Evolutionary conservation across 768 basidiomycete species (phyloP).

Genomic region (Pleurotus tuoliensis): DNA sequence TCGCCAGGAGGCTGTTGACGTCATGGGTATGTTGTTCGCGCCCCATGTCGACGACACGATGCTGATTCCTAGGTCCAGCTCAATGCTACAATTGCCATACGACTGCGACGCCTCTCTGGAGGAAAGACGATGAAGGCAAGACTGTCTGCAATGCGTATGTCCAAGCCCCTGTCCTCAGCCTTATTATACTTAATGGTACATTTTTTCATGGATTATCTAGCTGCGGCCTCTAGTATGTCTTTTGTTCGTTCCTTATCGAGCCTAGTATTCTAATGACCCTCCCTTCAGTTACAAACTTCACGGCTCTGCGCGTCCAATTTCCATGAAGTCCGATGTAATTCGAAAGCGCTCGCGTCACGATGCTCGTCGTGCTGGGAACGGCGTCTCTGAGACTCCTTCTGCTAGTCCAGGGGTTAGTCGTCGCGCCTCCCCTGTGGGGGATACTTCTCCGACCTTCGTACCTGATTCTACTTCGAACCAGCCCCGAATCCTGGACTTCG

Average conservation of each 20-base stretch:
- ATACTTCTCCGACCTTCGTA: slow-evolving; percentile 62
- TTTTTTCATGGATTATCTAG: slow-evolving; percentile 29
- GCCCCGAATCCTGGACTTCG: slow-evolving; percentile 42
- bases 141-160: slow-evolving; percentile 89
- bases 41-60: background rate
- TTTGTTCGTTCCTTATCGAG: background rate
- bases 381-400: slow-evolving; percentile 64
- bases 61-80: slow-evolving; percentile 39
- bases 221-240: slow-evolving; percentile 60
- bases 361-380: slow-evolving; percentile 53
- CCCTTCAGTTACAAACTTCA: slow-evolving; percentile 65
- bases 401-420: slow-evolving; percentile 73
- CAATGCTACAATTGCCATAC: slow-evolving; percentile 92
- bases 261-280: background rate
- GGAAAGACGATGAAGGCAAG: slow-evolving; percentile 89
- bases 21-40: slow-evolving; percentile 50
- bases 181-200: background rate
- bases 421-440: slow-evolving; percentile 63
- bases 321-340: slow-evolving; percentile 89
- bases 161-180: slow-evolving; percentile 7
- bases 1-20: slow-evolving; percentile 69
- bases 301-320: slow-evolving; percentile 81
- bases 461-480: slow-evolving; percentile 63
- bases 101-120: slow-evolving; percentile 84
- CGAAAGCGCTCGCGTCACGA: slow-evolving; percentile 85